These are phyloP conservation scores for Taphrina betulina DNA, from an alignment of 1,139 yeast genomes.

Conservation along the genomic window DNA sequence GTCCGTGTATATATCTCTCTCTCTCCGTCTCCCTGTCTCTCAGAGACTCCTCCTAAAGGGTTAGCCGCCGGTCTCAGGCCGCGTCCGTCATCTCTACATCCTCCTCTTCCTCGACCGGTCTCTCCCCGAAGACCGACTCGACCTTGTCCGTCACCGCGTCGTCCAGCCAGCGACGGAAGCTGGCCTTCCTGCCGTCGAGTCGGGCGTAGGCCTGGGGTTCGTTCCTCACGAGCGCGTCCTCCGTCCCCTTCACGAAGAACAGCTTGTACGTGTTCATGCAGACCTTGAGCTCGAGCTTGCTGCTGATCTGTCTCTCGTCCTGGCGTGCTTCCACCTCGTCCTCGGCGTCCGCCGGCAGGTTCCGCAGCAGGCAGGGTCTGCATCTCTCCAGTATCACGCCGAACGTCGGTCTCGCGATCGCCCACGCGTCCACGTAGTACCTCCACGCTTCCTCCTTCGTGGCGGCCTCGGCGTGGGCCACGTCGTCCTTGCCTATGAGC, in stretches of 20 bases:
- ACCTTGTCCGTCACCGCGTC: background rate
- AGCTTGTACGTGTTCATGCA: slow-evolving; percentile 76
- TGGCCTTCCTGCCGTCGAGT: background rate
- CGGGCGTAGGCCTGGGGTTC: background rate
- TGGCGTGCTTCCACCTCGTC: slow-evolving; percentile 6
- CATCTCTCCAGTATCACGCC: slow-evolving; percentile 85
- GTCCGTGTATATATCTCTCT: no score
- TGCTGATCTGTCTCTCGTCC: slow-evolving; percentile 39
- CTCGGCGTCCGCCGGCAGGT: slow-evolving; percentile 49
- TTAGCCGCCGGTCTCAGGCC: no score
- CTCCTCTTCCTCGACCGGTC: background rate
- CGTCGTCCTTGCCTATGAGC: slow-evolving; percentile 81
- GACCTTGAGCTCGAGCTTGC: slow-evolving; percentile 77
- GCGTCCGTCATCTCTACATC: slow-evolving; percentile 19
- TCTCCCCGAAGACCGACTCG: background rate
- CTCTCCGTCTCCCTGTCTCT: no score
- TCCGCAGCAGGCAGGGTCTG: slow-evolving; percentile 63
- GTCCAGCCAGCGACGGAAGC: slow-evolving; percentile 7
- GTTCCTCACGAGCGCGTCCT: slow-evolving; percentile 49
- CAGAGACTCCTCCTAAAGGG: no score
- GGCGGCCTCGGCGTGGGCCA: slow-evolving; percentile 75
- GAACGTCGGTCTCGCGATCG: slow-evolving; percentile 95
- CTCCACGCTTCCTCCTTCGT: slow-evolving; percentile 82
- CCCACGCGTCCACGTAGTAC: slow-evolving; percentile 85
- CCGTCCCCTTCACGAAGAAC: slow-evolving; percentile 77